Percentiles rank a stretch among this genome's conserved stretches.
Conservation (phyloP, 2,329 filamentous ascomycete species). For the Colletotrichum sp. region DNA sequence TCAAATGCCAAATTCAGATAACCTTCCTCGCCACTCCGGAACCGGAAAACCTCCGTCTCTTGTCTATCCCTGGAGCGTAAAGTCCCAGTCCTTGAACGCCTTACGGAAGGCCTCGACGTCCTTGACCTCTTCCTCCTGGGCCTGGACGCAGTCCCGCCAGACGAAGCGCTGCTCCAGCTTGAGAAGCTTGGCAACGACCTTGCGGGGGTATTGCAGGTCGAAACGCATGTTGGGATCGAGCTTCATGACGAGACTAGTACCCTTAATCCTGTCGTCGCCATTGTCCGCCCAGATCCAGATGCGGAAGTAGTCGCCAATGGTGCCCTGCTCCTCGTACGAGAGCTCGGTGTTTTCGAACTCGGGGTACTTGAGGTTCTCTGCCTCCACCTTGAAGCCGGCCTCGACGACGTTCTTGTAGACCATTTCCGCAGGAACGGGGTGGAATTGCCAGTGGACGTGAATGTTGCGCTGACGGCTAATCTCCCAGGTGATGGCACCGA, state of each 20-base stretch:
- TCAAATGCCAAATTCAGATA: background rate
- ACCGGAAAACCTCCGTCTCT: background rate
- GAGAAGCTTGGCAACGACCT: constrained; percentile 87
- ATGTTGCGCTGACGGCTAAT: constrained; percentile 83
- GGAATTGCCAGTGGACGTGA: constrained; percentile 92
- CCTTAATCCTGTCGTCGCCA: constrained; percentile 59
- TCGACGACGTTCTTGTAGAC: constrained; percentile 79
- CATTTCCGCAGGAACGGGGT: constrained; percentile 74
- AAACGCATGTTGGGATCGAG: constrained; percentile 77
- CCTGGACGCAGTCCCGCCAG: constrained; percentile 87
- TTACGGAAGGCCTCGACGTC: constrained; percentile 82
- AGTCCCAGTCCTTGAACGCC: constrained; percentile 87
- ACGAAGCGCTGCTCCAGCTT: constrained; percentile 77
- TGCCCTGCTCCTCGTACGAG: constrained; percentile 53
- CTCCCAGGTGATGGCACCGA: constrained; percentile 91
- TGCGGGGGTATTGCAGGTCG: constrained; percentile 87
- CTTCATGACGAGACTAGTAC: constrained; percentile 76
- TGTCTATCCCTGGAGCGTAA: constrained; percentile 54
- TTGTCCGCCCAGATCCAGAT: constrained; percentile 78
- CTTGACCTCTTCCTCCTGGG: constrained; percentile 75
- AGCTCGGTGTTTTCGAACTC: constrained; percentile 54
- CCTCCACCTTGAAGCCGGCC: constrained; percentile 86
- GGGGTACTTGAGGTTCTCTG: constrained; percentile 72
- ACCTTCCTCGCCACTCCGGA: background rate
- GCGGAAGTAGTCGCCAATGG: constrained; percentile 73